phyloP scores from a whole-genome alignment of 805 yeast genomes.

The Yamadazyma sp. region DNA sequence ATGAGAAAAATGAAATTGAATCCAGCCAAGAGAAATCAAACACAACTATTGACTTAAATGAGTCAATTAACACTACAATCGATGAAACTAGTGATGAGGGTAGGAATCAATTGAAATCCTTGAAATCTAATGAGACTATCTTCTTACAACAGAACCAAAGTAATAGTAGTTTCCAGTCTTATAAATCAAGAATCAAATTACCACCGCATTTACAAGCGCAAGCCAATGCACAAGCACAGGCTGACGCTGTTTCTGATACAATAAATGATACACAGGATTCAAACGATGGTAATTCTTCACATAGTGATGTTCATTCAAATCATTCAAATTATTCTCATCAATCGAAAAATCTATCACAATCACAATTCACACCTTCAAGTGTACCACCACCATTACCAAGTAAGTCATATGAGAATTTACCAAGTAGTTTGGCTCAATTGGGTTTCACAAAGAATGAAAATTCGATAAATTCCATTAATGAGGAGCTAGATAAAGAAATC shows the following conservation, averaged over 20 bases:
- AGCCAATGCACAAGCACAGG: slow-evolving; percentile 1
- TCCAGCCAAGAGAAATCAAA: slow-evolving; percentile 2
- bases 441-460: too few relatives aligned
- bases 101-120: background rate
- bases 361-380: background rate
- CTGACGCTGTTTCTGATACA: background rate
- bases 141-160: slow-evolving; percentile 18
- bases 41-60: slow-evolving; percentile 2
- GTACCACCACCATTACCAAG: background rate
- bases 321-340: too few relatives aligned
- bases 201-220: slow-evolving; percentile 27
- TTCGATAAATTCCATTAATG: background rate
- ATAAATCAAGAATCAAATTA: slow-evolving; percentile 30
- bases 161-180: slow-evolving; percentile 23
- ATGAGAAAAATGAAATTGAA: slow-evolving; percentile 6
- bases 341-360: too few relatives aligned
- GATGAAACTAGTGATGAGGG: slow-evolving; percentile 2
- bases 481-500: background rate
- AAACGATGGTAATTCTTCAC: background rate
- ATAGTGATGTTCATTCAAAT: too few relatives aligned
- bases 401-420: background rate
- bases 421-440: too few relatives aligned
- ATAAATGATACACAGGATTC: too few relatives aligned
- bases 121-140: slow-evolving; percentile 8
- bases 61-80: slow-evolving; percentile 6